These are phyloP conservation scores for Nowakowskiella sp. DNA, from an alignment of 192 early-diverging fungal species.

Conservation along the genomic window DNA sequence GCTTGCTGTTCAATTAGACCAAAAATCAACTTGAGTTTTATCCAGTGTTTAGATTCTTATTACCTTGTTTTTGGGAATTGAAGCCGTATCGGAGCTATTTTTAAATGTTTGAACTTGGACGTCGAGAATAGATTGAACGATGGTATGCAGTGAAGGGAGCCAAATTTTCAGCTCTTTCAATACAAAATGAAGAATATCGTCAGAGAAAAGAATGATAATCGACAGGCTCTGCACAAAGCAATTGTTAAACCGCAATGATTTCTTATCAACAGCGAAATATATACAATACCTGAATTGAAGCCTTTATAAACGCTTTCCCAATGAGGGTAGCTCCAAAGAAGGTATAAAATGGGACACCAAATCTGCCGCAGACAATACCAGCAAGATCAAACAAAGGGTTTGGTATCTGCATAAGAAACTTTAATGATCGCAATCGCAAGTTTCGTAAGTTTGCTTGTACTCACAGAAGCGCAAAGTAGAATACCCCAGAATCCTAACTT, in stretches of 20 bases:
- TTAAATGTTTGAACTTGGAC: slow-evolving; percentile 31
- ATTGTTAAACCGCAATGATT: slow-evolving; percentile 8
- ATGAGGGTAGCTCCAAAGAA: slow-evolving; percentile 94
- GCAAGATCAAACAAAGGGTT: slow-evolving; percentile 95
- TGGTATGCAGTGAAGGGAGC: slow-evolving; percentile 51
- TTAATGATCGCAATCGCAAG: background rate
- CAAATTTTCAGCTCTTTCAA: slow-evolving; percentile 44
- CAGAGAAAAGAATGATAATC: slow-evolving; percentile 77
- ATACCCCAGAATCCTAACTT: slow-evolving; percentile 85
- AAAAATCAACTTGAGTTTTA: slow-evolving; percentile 4
- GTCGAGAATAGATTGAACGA: slow-evolving; percentile 43
- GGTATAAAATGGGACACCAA: slow-evolving; percentile 81
- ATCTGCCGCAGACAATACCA: slow-evolving; percentile 91
- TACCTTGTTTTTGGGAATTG: slow-evolving; percentile 13
- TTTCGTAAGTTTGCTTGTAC: slow-evolving; percentile 2
- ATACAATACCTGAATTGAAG: slow-evolving; percentile 62
- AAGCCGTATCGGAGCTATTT: slow-evolving; percentile 6
- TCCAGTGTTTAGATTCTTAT: slow-evolving; percentile 21
- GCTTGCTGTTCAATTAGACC: slow-evolving; percentile 25
- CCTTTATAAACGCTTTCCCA: slow-evolving; percentile 87
- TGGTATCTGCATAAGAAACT: slow-evolving; percentile 57
- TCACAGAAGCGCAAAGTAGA: slow-evolving; percentile 78
- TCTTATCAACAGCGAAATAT: background rate
- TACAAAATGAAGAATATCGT: slow-evolving; percentile 58
- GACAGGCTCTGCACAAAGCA: slow-evolving; percentile 42